These are phyloP conservation scores for Rhodamnia rubescens DNA, from an alignment of 345 rosid species.

Conservation along the genomic window DNA sequence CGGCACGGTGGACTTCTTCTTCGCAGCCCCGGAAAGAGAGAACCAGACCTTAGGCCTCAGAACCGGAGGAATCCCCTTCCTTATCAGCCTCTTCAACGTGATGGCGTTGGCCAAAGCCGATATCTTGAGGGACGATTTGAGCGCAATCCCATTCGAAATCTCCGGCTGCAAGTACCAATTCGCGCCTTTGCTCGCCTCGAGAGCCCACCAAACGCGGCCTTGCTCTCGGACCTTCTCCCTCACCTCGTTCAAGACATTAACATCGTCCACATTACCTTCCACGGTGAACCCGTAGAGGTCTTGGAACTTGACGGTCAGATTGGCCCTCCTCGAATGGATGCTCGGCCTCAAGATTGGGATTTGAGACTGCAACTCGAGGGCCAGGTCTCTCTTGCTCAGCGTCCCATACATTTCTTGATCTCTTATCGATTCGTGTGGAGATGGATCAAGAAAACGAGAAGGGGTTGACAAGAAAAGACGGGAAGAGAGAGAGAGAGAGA, in stretches of 20 bases:
- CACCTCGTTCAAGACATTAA: slow-evolving; percentile 82
- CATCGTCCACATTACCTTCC: slow-evolving; percentile 98
- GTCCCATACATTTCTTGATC: slow-evolving; percentile 46
- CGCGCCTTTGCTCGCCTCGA: slow-evolving; percentile 98
- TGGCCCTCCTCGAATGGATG: slow-evolving; percentile 94
- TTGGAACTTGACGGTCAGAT: slow-evolving; percentile 80
- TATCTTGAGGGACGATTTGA: slow-evolving; percentile 80
- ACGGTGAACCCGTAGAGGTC: slow-evolving; percentile 92
- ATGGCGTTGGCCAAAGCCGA: slow-evolving; percentile 72
- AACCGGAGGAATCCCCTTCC: slow-evolving; percentile 98
- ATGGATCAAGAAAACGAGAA: background rate
- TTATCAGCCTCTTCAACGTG: slow-evolving; percentile 74
- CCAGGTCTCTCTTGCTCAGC: slow-evolving; percentile 52
- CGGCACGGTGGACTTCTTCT: slow-evolving; percentile 98
- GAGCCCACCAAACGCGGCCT: slow-evolving; percentile 96
- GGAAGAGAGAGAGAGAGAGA: background rate
- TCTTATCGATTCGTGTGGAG: background rate
- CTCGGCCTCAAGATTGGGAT: slow-evolving; percentile 83
- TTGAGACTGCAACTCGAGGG: slow-evolving; percentile 67
- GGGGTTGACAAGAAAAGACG: background rate
- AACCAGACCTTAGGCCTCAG: slow-evolving; percentile 98
- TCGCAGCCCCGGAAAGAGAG: slow-evolving; percentile 96
- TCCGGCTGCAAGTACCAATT: slow-evolving; percentile 95
- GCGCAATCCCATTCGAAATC: slow-evolving; percentile 62
- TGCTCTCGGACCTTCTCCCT: slow-evolving; percentile 96